Evolutionary conservation across 139 green algal genomes (phyloP).

Genomic region (Volvox africanus): DNA sequence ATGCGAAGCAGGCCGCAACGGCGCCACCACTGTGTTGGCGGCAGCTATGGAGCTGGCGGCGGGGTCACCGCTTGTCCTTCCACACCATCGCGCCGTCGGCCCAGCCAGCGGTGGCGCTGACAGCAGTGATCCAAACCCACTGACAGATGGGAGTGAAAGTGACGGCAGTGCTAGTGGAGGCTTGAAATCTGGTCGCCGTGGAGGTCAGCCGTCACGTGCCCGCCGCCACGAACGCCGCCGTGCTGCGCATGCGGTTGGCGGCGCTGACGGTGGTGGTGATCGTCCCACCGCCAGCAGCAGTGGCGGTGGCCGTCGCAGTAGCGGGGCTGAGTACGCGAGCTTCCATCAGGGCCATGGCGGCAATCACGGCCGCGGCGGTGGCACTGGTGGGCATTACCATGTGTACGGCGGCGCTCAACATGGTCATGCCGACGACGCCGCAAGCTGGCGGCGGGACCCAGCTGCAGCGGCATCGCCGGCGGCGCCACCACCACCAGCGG

Average conservation of each 20-base stretch:
- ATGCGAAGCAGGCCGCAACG: background rate
- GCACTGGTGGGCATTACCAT: background rate
- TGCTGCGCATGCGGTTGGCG: slow-evolving; percentile 1
- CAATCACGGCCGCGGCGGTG: background rate
- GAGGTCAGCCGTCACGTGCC: slow-evolving; percentile 12
- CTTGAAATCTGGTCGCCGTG: background rate
- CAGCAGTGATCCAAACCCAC: background rate
- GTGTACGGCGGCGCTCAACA: slow-evolving; percentile 22
- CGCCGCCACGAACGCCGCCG: slow-evolving; percentile 41
- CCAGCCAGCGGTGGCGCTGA: background rate
- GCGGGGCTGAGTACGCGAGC: slow-evolving; percentile 4
- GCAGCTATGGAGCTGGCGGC: no score
- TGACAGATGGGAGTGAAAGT: slow-evolving; percentile 3
- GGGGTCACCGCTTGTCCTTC: no score
- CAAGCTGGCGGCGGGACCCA: slow-evolving; percentile 6
- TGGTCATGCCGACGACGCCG: slow-evolving; percentile 22
- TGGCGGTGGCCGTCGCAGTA: background rate
- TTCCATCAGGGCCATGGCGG: slow-evolving; percentile 13
- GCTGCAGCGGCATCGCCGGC: background rate
- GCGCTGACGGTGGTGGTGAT: background rate
- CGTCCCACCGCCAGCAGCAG: background rate
- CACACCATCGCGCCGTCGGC: background rate
- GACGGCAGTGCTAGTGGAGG: slow-evolving; percentile 3
- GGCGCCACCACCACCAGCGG: background rate
- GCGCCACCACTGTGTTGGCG: background rate